Evolutionary conservation across 139 green algal species (phyloP).

Genomic region (Tetradesmus obliquus): DNA sequence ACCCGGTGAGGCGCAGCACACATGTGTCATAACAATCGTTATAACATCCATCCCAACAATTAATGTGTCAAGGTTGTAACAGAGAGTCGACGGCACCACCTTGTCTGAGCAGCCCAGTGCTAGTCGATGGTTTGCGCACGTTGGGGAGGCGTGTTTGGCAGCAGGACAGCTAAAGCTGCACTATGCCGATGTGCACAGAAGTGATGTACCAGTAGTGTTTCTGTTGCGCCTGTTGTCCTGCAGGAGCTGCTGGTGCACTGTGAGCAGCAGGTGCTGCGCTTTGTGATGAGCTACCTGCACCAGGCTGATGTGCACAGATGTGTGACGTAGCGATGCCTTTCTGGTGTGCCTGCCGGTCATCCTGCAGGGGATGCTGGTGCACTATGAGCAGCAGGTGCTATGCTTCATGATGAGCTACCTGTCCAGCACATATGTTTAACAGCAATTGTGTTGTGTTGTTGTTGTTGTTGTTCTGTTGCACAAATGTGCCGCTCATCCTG

Average conservation of each 20-base stretch:
- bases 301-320: not conserved
- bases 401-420: not conserved
- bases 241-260: not conserved
- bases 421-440: not conserved
- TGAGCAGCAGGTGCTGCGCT: not conserved
- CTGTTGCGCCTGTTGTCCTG: not conserved
- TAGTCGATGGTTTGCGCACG: too few species aligned
- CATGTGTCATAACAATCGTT: too few species aligned
- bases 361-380: not conserved
- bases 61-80: too few species aligned
- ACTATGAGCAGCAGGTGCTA: not conserved
- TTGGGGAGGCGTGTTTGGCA: too few species aligned
- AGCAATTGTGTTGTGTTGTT: not conserved
- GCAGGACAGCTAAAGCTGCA: too few species aligned
- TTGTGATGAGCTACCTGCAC: not conserved
- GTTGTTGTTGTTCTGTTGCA: not conserved
- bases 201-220: too few species aligned
- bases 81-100: too few species aligned
- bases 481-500: not conserved
- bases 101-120: too few species aligned
- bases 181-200: too few species aligned
- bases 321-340: not conserved
- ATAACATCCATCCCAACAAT: too few species aligned
- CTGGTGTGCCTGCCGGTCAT: not conserved
- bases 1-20: constrained; percentile 24